Conservation (phyloP, 2,329 filamentous ascomycete species). For the Mollisia scopiformis region DNA sequence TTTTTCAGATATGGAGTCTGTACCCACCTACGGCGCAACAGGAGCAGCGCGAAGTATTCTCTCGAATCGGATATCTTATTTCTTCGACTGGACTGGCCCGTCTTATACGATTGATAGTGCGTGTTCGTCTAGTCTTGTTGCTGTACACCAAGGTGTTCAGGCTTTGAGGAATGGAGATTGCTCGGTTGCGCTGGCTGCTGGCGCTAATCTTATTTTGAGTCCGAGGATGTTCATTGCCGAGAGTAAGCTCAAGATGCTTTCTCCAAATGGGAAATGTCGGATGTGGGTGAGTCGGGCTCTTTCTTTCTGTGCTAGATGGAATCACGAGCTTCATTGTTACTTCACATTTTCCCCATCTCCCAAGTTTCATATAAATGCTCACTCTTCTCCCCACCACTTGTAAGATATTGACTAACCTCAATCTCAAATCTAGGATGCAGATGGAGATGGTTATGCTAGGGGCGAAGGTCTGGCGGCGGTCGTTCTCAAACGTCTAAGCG, state of each 20-base stretch:
- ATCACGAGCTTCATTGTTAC: background rate
- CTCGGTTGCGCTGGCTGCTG: constrained; percentile 21
- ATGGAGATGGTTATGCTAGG: constrained; percentile 44
- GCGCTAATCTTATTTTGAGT: constrained; percentile 27
- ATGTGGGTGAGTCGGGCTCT: constrained; percentile 15
- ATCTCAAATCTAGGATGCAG: constrained; percentile 31
- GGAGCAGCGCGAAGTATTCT: constrained; percentile 43
- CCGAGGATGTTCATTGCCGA: constrained; percentile 17
- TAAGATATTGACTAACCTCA: background rate
- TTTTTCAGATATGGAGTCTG: constrained; percentile 13
- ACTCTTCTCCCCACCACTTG: too few species aligned
- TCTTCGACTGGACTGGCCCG: constrained; percentile 42
- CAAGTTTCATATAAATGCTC: too few species aligned
- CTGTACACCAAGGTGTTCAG: constrained; percentile 39
- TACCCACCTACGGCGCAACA: constrained; percentile 27
- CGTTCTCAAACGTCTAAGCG: constrained; percentile 38
- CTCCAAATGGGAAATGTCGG: constrained; percentile 42
- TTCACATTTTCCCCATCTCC: too few species aligned
- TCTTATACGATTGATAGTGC: background rate
- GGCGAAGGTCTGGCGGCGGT: constrained; percentile 44
- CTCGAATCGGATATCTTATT: constrained; percentile 44
- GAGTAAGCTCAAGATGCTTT: constrained; percentile 17
- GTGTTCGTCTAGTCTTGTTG: background rate
- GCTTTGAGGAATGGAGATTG: constrained; percentile 20
- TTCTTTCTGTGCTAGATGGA: background rate